These are phyloP conservation scores for Coniferiporia sulphurascens DNA, from an alignment of 1,284 basidiomycete genomes.

Conservation along the genomic window DNA sequence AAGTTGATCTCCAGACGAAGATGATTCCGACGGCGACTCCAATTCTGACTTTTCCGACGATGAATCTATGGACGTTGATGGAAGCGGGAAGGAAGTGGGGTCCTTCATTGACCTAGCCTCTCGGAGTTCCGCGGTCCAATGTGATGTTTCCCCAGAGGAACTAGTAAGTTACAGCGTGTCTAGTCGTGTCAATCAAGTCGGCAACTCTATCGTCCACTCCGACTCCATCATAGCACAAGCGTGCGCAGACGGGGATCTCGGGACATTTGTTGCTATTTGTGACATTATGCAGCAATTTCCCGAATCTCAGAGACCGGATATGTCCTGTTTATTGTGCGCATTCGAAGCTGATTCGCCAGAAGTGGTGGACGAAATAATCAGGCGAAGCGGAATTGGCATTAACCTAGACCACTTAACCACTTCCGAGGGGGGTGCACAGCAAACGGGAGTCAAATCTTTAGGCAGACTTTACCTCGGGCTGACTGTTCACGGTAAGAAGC, in stretches of 20 bases:
- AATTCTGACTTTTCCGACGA: slow-evolving; percentile 24
- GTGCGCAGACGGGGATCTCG: slow-evolving; percentile 42
- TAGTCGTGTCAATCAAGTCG: slow-evolving; percentile 20
- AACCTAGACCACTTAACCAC: slow-evolving; percentile 27
- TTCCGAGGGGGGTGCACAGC: slow-evolving; percentile 20
- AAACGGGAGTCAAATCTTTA: slow-evolving; percentile 27
- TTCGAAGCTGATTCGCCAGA: slow-evolving; percentile 37
- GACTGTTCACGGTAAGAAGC: slow-evolving; percentile 56
- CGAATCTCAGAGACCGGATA: slow-evolving; percentile 15
- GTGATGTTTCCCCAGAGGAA: slow-evolving; percentile 32
- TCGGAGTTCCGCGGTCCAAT: slow-evolving; percentile 39
- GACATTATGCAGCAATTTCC: slow-evolving; percentile 37
- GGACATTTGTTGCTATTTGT: slow-evolving; percentile 43
- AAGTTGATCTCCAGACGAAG: slow-evolving; percentile 27
- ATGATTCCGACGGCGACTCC: slow-evolving; percentile 15
- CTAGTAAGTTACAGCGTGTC: slow-evolving; percentile 28
- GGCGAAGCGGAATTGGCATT: slow-evolving; percentile 44
- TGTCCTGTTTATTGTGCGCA: slow-evolving; percentile 23
- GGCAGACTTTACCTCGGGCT: slow-evolving; percentile 50
- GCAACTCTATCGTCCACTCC: not conserved
- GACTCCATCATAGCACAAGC: slow-evolving; percentile 30
- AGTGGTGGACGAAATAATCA: slow-evolving; percentile 52
- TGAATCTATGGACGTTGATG: slow-evolving; percentile 28
- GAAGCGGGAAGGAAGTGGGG: not conserved
- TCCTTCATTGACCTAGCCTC: slow-evolving; percentile 47